These are phyloP conservation scores for Trichoderma pleuroti DNA, from an alignment of 2,329 filamentous ascomycete species.

Conservation along the genomic window DNA sequence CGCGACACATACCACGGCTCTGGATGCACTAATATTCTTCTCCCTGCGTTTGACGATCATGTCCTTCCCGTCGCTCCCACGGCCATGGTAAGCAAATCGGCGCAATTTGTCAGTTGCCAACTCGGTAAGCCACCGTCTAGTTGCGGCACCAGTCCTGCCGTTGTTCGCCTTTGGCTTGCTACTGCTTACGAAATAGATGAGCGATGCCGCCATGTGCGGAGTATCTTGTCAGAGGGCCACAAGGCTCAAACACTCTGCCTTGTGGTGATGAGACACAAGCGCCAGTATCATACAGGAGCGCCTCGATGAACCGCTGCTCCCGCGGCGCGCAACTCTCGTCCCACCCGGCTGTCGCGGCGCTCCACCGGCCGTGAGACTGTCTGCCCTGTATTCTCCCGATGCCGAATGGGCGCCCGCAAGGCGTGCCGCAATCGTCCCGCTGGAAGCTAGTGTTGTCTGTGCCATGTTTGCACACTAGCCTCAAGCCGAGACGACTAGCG, in stretches of 20 bases:
- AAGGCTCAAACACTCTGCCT: slow-evolving; percentile 4
- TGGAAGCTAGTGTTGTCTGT: not conserved
- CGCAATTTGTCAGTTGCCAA: not conserved
- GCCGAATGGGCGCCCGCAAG: slow-evolving; percentile 9
- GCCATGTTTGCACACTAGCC: not conserved
- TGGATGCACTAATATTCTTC: not conserved
- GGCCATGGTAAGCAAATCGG: slow-evolving; percentile 6
- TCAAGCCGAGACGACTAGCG: not conserved
- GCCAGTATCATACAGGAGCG: not conserved
- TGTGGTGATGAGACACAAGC: not conserved
- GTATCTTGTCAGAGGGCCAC: not conserved
- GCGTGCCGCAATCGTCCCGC: slow-evolving; percentile 11
- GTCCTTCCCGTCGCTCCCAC: slow-evolving; percentile 8
- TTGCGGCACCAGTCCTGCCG: not conserved
- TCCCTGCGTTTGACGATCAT: not conserved
- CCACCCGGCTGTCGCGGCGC: not conserved
- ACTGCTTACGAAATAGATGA: not conserved
- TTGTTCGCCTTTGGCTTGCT: not conserved
- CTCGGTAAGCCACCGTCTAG: not conserved
- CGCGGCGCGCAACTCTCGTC: slow-evolving; percentile 2
- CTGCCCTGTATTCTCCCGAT: slow-evolving; percentile 2
- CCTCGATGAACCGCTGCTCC: not conserved
- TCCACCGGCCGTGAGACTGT: not conserved
- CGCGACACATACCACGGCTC: not conserved
- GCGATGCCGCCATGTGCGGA: not conserved